Conservation (phyloP, 2,329 filamentous ascomycete genomes). For the Sclerotinia minor region DNA sequence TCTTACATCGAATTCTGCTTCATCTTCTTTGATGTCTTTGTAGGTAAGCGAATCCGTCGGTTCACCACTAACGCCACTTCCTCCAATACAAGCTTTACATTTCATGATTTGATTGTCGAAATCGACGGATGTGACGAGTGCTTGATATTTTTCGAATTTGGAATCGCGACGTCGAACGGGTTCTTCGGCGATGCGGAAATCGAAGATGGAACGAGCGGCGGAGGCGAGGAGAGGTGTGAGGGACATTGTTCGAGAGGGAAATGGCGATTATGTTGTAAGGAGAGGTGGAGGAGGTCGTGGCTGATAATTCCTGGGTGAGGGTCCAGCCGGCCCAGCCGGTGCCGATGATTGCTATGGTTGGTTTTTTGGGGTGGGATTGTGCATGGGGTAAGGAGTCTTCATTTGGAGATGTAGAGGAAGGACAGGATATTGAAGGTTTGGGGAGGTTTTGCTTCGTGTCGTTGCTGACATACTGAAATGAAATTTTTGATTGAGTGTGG, state of each 20-base stretch:
- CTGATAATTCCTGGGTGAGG: conserved; percentile 42
- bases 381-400: not conserved
- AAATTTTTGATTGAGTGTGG: not conserved
- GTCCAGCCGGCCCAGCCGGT: conserved; percentile 43
- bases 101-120: conserved; percentile 42
- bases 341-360: conserved; percentile 15
- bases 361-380: conserved; percentile 1
- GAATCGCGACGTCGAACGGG: conserved; percentile 37
- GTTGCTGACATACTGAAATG: not conserved
- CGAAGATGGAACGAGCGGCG: conserved; percentile 48
- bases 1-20: conserved; percentile 41
- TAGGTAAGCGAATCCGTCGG: not conserved
- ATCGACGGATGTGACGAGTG: conserved; percentile 37
- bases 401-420: not conserved
- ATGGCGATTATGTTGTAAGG: conserved; percentile 45
- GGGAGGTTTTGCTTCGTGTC: not conserved
- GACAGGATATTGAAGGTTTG: not conserved
- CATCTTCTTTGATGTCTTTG: not conserved
- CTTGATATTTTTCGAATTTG: conserved; percentile 20
- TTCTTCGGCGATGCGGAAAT: conserved; percentile 48
- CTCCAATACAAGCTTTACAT: conserved; percentile 37
- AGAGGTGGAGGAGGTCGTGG: conserved; percentile 33
- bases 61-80: conserved; percentile 12
- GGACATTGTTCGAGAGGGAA: conserved; percentile 45
- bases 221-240: conserved; percentile 49